phyloP scores from a whole-genome alignment of 768 basidiomycete species.

The Russula emetica region DNA sequence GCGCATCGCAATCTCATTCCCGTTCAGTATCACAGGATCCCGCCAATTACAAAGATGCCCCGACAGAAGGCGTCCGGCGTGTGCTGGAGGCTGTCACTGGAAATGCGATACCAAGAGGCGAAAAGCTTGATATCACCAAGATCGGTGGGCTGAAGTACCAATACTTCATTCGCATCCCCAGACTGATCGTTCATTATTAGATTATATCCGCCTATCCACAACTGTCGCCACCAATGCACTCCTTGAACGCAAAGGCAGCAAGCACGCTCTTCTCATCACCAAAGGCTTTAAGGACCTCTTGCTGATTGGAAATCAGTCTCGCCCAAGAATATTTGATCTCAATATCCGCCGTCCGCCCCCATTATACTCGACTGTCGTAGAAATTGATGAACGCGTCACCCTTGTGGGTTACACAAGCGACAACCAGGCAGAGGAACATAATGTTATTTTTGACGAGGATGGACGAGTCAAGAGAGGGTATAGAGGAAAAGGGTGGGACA shows the following conservation, averaged over 20 bases:
- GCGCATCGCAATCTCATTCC: background rate
- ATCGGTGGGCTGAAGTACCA: conserved; percentile 52
- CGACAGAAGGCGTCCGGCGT: conserved; percentile 88
- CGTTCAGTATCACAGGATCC: conserved; percentile 81
- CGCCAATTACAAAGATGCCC: conserved; percentile 83
- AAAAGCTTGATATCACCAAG: conserved; percentile 67
- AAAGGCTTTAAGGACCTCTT: conserved; percentile 89
- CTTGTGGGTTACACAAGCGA: conserved; percentile 92
- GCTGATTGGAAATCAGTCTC: conserved; percentile 90
- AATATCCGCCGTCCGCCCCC: conserved; percentile 77
- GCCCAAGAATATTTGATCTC: conserved; percentile 92
- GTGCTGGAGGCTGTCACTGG: conserved; percentile 77
- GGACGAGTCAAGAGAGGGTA: conserved; percentile 67
- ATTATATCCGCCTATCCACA: conserved; percentile 88
- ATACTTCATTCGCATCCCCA: background rate
- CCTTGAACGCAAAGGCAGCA: conserved; percentile 90
- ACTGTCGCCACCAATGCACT: conserved; percentile 97
- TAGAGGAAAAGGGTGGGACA: conserved; percentile 75
- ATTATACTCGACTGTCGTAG: conserved; percentile 72
- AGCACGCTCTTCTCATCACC: conserved; percentile 87
- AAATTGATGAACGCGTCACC: conserved; percentile 89
- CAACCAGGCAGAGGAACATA: conserved; percentile 71
- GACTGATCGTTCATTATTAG: conserved; percentile 38
- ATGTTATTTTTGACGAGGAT: conserved; percentile 68
- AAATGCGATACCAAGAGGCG: conserved; percentile 59